phyloP scores from a whole-genome alignment of 805 yeast genomes.

The Ogataea paradorogensis region DNA sequence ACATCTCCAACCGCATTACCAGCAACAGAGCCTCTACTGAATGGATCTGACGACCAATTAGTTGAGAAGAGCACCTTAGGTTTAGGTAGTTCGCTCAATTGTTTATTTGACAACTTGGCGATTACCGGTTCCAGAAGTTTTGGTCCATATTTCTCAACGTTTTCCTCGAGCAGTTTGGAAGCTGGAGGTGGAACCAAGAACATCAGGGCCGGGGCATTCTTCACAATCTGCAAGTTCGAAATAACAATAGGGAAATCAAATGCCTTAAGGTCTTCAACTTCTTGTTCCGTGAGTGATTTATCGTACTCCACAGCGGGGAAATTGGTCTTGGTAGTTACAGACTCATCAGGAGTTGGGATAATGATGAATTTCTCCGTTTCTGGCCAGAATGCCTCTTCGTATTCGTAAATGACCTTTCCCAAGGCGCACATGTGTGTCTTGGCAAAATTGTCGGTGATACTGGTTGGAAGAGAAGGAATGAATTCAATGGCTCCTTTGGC shows the following conservation, averaged over 20 bases:
- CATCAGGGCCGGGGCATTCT: constrained; percentile 38
- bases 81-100: constrained; percentile 20
- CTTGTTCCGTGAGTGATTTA: constrained; percentile 7
- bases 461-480: constrained; percentile 36
- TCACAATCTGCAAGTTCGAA: constrained; percentile 26
- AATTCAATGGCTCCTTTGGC: constrained; percentile 30
- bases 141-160: constrained; percentile 40
- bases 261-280: constrained; percentile 14
- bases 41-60: constrained; percentile 50
- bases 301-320: constrained; percentile 17
- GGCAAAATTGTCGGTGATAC: constrained; percentile 28
- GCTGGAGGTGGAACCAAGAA: constrained; percentile 47
- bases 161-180: constrained; percentile 43
- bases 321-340: constrained; percentile 3
- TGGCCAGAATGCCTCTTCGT: constrained; percentile 44
- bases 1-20: constrained; percentile 43
- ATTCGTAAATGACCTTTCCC: constrained; percentile 46
- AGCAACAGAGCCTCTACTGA: constrained; percentile 46
- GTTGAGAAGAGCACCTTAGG: constrained; percentile 32
- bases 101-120: constrained; percentile 25
- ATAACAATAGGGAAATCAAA: constrained; percentile 31
- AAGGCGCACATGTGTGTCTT: constrained; percentile 38
- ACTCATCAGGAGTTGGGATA: constrained; percentile 27
- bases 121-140: constrained; percentile 41
- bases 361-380: constrained; percentile 30